phyloP scores from a whole-genome alignment of 1,139 yeast species.

The Saccharomyces hybrid region DNA sequence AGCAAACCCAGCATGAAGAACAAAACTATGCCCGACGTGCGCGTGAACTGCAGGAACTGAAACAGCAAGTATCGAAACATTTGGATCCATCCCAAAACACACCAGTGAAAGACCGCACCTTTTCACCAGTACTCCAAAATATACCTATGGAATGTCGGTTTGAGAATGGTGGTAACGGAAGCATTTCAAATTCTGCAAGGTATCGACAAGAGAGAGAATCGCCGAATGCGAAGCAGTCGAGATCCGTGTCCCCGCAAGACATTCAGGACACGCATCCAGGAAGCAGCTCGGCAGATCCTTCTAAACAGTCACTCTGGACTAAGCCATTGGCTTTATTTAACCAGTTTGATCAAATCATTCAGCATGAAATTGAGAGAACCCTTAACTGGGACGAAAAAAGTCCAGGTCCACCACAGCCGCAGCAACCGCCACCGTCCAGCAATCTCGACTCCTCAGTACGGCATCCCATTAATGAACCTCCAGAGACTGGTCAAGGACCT shows the following conservation, averaged over 20 bases:
- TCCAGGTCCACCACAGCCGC: conserved; percentile 6
- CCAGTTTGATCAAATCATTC: conserved; percentile 61
- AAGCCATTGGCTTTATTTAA: conserved; percentile 59
- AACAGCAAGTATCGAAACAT: conserved; percentile 20
- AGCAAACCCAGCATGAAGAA: conserved; percentile 22
- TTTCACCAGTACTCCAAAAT: not conserved
- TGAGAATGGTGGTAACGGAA: not conserved
- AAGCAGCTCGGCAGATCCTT: conserved; percentile 10
- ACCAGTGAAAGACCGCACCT: not conserved
- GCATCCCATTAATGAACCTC: conserved; percentile 10
- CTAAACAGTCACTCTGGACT: conserved; percentile 33
- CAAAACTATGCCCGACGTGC: conserved; percentile 17
- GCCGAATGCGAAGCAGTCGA: not conserved
- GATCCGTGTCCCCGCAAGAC: conserved; percentile 2
- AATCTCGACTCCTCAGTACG: not conserved
- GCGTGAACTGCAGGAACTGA: conserved; percentile 24
- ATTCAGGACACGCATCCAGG: conserved; percentile 5
- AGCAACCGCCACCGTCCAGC: conserved; percentile 9
- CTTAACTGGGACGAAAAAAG: conserved; percentile 31
- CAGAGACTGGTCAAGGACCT: conserved; percentile 28
- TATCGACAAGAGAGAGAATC: not conserved
- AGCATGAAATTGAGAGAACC: conserved; percentile 56
- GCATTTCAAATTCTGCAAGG: not conserved
- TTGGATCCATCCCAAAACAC: conserved; percentile 1
- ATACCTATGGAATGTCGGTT: not conserved